Conservation (phyloP, 2,329 filamentous ascomycete genomes). For the Aspergillus luchuensis region DNA sequence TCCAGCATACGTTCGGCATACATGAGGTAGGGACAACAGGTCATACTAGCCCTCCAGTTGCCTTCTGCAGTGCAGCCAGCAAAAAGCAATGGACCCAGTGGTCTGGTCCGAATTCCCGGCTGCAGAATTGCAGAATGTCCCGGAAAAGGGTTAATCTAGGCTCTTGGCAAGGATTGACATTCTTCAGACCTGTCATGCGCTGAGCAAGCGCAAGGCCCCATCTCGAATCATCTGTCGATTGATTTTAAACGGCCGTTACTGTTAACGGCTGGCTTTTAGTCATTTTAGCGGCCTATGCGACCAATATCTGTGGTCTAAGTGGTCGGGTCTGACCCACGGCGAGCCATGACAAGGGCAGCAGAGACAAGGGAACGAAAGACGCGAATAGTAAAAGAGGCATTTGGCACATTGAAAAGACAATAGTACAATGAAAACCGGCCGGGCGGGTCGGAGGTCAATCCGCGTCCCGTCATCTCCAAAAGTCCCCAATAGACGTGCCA, state of each 20-base stretch:
- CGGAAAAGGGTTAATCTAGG: neutral
- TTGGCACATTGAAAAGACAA: neutral
- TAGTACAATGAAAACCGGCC: neutral
- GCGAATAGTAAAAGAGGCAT: neutral
- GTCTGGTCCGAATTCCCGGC: neutral
- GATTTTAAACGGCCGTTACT: neutral
- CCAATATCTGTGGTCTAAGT: neutral
- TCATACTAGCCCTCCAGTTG: neutral
- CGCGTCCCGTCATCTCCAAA: neutral
- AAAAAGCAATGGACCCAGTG: slow-evolving; percentile 1
- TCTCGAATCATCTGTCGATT: neutral
- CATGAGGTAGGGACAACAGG: neutral
- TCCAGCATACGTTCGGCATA: neutral
- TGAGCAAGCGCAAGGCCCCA: neutral
- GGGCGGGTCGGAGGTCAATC: neutral
- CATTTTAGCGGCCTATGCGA: neutral
- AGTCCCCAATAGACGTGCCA: neutral
- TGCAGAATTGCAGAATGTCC: neutral
- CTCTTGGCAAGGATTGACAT: neutral
- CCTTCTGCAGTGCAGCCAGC: neutral
- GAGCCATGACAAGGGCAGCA: too few relatives aligned
- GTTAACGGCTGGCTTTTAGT: neutral
- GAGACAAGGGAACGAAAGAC: neutral
- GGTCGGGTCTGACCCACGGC: neutral
- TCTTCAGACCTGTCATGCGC: neutral